phyloP scores from a whole-genome alignment of 768 basidiomycete species.

The Dentipellis fragilis region DNA sequence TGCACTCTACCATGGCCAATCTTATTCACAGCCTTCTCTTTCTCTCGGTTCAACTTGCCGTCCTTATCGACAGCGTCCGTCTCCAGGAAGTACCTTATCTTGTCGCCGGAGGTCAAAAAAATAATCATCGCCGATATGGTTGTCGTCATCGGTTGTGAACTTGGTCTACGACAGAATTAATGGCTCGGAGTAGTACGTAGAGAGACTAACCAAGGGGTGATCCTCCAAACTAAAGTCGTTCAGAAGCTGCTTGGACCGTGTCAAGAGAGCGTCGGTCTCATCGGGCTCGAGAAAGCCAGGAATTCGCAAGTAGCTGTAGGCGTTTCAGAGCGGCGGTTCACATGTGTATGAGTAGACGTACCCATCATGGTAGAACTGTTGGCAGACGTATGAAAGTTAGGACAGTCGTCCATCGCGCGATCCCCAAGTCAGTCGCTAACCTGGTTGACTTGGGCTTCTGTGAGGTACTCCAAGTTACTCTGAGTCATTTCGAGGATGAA shows the following conservation, averaged over 20 bases:
- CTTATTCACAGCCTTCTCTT: constrained; percentile 85
- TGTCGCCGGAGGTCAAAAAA: constrained; percentile 86
- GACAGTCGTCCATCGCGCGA: not conserved
- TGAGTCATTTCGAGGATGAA: no score
- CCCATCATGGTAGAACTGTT: constrained; percentile 53
- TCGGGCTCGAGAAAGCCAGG: constrained; percentile 57
- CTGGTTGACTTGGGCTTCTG: not conserved
- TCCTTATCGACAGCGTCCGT: constrained; percentile 67
- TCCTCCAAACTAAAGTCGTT: constrained; percentile 66
- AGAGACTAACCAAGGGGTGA: constrained; percentile 63
- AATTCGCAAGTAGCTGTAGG: constrained; percentile 64
- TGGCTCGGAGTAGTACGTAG: not conserved
- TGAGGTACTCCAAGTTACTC: not conserved
- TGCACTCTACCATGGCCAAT: constrained; percentile 68
- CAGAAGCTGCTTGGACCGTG: constrained; percentile 65
- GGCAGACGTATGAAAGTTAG: not conserved
- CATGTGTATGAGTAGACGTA: constrained; percentile 18
- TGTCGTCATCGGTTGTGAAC: constrained; percentile 73
- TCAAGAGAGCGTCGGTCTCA: constrained; percentile 52
- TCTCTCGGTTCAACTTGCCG: constrained; percentile 63
- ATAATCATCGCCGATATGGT: constrained; percentile 87
- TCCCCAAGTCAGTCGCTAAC: not conserved
- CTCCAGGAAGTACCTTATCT: constrained; percentile 92
- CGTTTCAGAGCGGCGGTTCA: not conserved
- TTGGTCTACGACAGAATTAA: constrained; percentile 49